Evolutionary conservation across 768 basidiomycete species (phyloP), one percentile per base, ranked within the genome.

Genomic region (Boletus fagicola): DNA sequence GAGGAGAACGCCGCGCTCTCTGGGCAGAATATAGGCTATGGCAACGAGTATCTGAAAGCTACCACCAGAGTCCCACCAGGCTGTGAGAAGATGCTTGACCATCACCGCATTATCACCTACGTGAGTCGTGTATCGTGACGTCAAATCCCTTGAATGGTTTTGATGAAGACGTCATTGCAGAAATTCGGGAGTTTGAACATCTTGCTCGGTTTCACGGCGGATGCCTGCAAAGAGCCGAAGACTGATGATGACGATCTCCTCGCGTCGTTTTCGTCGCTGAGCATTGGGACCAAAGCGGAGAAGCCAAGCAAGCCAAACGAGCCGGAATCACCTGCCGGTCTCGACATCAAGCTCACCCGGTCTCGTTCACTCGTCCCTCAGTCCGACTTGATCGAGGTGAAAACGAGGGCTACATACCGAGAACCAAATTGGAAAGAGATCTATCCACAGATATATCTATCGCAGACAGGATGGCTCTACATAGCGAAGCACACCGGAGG

Each of bases 381-480:
- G 51, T 57, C 68, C 1, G 55, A 67, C 44, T 31, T 78, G 53
- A 59, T 76, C 53, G 77, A 76, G 49, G 58, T 78, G 39, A 67
- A 68, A 40, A 77, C 78, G 42, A 44, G 69, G n/a, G 62, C 68
- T 1, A 33, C 44, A 5, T 40, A 48, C n/a, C 61, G 67, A 8
- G 67, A 71, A 10, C 74, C 75, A 56, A 75, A 86, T 63, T 89
- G 86, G 86, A 73, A 64, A 30, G 85, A 87, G 13, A 72, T 75
- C 1, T 88, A 83, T 67, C 81, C 84, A 0, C 88, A 90, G 65
- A 71, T 90, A 13, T 85, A 80, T 66, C 78, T 91, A 53, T 88
- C 89, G 7, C 84, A 86, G 65, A 90, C 86, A 0, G 72, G 78
- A 2, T 78, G 83, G 62, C 77, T 84, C 56, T 84, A 81, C 65